Base-by-base conservation (phyloP, 2,329 filamentous ascomycete species). In the Boeremia exigua region DNA sequence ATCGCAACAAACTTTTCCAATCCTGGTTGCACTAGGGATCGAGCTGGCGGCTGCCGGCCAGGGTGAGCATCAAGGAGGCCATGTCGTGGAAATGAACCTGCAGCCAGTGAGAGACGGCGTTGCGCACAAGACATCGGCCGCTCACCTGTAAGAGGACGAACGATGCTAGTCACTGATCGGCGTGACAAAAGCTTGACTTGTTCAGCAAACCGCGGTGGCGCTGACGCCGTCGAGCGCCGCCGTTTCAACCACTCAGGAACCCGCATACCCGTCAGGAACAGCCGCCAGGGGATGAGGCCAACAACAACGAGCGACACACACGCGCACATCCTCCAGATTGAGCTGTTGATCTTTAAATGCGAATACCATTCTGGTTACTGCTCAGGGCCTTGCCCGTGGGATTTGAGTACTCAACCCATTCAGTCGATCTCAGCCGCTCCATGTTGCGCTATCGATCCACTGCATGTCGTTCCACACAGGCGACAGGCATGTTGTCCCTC, bases 171-270 rank as follows among this genome's bases (percentile, higher is more conserved):
- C 50, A 57, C 28, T 44, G 65, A 69, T 70, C 61, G 59, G 61
- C 63, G 54, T 39, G 36, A 15, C 50, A 55, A 68, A 67, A 56
- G 68, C 68, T 70, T 70, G 66, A 65, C 48, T 62, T 25, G 40
- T 14, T 14, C 45, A 53, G 39, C 37, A 51, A 47, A 49, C 52
- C 15, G 51, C 7, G 54, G 61, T 66, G 62, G 66, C 66, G 56
- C 39, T 37, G 61, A 47, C 56, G 58, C 52, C 51, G 59, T 56
- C 44, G 58, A 40, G 48, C 61, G 65, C 66, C 65, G 63, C 56
- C 49, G 69, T 71, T 70, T 70, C 65, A 63, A 52, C 54, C 47
- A 54, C 28, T 36, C 65, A 66, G 62, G 66, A 62, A 68, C 60
- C 54, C 55, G 56, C 60, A 55, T 54, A 56, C 48, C 54, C 56